Base-by-base conservation (phyloP, 2,329 filamentous ascomycete genomes). In the Decorospora gaudefroyi region DNA sequence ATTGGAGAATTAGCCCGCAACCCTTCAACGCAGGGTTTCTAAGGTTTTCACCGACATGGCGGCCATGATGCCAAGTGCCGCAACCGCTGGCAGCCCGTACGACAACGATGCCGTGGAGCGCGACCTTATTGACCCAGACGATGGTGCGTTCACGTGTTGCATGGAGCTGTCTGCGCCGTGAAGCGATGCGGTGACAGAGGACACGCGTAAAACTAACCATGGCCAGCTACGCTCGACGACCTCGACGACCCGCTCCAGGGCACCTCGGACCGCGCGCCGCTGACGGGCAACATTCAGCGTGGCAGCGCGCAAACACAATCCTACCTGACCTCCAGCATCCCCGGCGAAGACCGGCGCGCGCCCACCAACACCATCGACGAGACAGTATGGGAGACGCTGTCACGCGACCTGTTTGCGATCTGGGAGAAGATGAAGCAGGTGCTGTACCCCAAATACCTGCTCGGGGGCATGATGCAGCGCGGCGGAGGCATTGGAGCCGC, bases 361-460 rank as follows among this genome's bases (percentile, higher is more conserved):
- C 83, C 90, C 6, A 84, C 86, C 56, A 95, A 95, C 74, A 99
- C 93, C 31, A 95, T 99, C 70, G 93, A 99, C 72, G 93, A 99
- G 75, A 86, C 85, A 1, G 93, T 99, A 27, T 99, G 93, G 93
- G 89, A 92, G 29, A 99, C 93, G n/a, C 78, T 99, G 49, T 89
- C 88, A 38, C 86, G 93, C 57, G 93, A 99, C 71, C 76, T 99
- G 55, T 74, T 92, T 6, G 93, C 90, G 17, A 90, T 97, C 23
- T 97, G 93, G 92, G 88, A 89, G 74, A 99, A 99, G 79, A 90
- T 99, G 85, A 86, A 88, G 71, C 92, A 96, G 77, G 93, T 99
- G 26, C 82, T 99, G 49, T 99, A 90, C 73, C 93, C 93, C 12
- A 91, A 91, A 66, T 97, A 97, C 74, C 80, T 99, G 34, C 85